These are phyloP conservation scores for Phialocephala subalpina DNA, from an alignment of 2,329 filamentous ascomycete genomes.

Conservation along the genomic window DNA sequence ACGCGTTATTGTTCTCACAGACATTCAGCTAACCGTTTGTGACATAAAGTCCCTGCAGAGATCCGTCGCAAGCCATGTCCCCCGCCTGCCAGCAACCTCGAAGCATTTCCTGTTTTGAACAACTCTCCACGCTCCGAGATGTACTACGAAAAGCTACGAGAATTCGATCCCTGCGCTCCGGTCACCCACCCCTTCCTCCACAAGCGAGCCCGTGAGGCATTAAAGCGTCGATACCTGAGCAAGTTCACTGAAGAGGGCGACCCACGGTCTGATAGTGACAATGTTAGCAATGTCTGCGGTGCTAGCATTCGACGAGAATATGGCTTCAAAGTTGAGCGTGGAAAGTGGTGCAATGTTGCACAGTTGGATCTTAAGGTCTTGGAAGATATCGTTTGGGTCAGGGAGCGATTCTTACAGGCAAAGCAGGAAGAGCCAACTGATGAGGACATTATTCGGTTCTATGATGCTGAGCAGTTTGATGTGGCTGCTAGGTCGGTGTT, in stretches of 20 bases:
- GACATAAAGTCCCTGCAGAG: background rate
- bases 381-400: constrained; percentile 31
- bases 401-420: constrained; percentile 26
- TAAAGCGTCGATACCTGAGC: background rate
- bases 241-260: constrained; percentile 21
- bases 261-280: background rate
- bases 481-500: background rate
- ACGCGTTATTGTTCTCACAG: background rate
- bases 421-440: constrained; percentile 23
- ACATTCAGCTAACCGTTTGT: background rate
- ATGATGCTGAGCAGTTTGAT: constrained; percentile 22
- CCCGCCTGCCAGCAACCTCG: background rate
- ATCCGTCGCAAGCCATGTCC: background rate
- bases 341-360: constrained; percentile 20
- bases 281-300: background rate
- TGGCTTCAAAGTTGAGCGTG: constrained; percentile 6
- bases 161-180: background rate
- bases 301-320: constrained; percentile 13
- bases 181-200: background rate
- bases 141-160: background rate
- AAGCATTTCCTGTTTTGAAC: background rate
- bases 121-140: background rate
- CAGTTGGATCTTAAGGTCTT: constrained; percentile 29
- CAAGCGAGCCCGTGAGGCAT: background rate
- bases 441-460: constrained; percentile 29